Conservation (phyloP, 495 filamentous ascomycete species). For the Penicillium parvum region DNA sequence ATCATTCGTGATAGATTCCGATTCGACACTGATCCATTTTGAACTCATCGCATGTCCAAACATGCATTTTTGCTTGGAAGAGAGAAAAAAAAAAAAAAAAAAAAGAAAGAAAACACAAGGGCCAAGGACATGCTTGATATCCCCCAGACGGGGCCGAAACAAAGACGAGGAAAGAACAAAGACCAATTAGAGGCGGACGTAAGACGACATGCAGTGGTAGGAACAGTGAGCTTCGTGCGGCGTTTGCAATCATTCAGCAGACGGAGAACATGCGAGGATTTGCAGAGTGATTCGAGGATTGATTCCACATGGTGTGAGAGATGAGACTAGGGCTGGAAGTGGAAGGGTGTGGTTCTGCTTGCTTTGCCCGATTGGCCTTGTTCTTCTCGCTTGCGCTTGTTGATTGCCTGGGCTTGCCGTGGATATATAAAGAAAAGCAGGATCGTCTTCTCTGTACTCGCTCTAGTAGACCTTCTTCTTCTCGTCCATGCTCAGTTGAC, state of each 20-base stretch:
- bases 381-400: conserved; percentile 5
- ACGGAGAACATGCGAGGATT: not conserved
- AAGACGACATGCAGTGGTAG: not conserved
- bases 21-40: conserved; percentile 13
- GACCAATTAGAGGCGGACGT: not conserved
- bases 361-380: not conserved
- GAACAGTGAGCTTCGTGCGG: not conserved
- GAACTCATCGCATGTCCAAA: conserved; percentile 16
- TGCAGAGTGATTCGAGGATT: not conserved
- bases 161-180: not conserved
- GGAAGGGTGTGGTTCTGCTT: not conserved
- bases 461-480: conserved; percentile 99
- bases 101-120: conserved; percentile 1
- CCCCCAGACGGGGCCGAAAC: too few species aligned
- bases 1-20: conserved; percentile 23
- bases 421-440: conserved; percentile 14
- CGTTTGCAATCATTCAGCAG: not conserved
- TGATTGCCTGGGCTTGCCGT: conserved; percentile 1
- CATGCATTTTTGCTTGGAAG: conserved; percentile 13
- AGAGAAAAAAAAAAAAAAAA: conserved; percentile 5
- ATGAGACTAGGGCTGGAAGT: not conserved
- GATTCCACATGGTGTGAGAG: not conserved
- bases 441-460: conserved; percentile 3
- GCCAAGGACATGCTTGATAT: not conserved
- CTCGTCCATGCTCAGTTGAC: conserved; percentile 96